phyloP scores from a whole-genome alignment of 805 yeast species.

The Schwanniomyces sp. region DNA sequence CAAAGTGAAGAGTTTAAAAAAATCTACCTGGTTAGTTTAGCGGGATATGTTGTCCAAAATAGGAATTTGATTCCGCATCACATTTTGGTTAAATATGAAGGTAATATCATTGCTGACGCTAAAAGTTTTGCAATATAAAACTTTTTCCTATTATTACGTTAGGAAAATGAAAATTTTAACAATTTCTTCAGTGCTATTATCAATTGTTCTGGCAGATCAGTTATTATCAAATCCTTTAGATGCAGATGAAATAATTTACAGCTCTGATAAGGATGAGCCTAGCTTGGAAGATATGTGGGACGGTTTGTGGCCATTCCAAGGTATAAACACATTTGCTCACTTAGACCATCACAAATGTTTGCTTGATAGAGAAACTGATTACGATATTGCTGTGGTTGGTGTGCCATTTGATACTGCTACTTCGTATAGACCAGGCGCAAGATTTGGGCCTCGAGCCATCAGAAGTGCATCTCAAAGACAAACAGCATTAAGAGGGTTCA shows the following conservation, averaged over 20 bases:
- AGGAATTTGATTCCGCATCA: neutral
- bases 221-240: constrained; percentile 5
- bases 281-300: constrained; percentile 69
- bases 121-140: neutral
- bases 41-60: neutral
- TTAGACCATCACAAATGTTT: constrained; percentile 62
- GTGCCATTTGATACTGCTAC: constrained; percentile 85
- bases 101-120: neutral
- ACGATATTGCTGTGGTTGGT: constrained; percentile 74
- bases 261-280: constrained; percentile 16
- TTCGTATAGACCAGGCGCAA: constrained; percentile 75
- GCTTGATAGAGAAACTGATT: constrained; percentile 42
- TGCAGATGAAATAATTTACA: neutral
- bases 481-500: constrained; percentile 66
- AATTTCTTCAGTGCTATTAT: neutral
- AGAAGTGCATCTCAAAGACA: constrained; percentile 73
- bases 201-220: neutral
- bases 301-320: constrained; percentile 68
- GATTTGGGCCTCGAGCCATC: constrained; percentile 79
- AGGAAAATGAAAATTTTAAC: neutral
- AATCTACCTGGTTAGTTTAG: neutral
- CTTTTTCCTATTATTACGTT: neutral
- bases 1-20: neutral
- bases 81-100: neutral
- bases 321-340: constrained; percentile 74